These are phyloP conservation scores for Euphorbia pulcherrima DNA, from an alignment of 345 rosid species.

Conservation along the genomic window DNA sequence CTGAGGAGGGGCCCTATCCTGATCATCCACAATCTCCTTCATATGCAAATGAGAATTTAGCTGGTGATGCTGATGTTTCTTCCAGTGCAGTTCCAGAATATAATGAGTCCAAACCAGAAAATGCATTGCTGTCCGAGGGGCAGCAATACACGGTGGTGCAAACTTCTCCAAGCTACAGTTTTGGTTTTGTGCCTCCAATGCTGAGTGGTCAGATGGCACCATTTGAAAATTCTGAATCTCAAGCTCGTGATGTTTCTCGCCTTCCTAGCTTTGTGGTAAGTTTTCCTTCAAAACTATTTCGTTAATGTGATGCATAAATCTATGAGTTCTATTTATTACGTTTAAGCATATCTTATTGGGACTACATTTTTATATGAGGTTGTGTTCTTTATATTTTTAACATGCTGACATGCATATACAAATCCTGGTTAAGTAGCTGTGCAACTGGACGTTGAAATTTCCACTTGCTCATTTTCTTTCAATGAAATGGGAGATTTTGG, in stretches of 20 bases:
- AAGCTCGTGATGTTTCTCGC: slow-evolving; percentile 64
- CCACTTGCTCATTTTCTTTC: neutral
- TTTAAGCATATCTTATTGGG: neutral
- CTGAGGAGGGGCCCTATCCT: slow-evolving; percentile 50
- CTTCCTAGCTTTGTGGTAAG: slow-evolving; percentile 78
- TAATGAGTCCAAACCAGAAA: slow-evolving; percentile 59
- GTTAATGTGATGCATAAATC: slow-evolving; percentile 2
- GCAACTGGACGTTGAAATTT: neutral
- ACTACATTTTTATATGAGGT: neutral
- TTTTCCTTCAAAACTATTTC: slow-evolving; percentile 10
- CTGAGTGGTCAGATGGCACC: slow-evolving; percentile 56
- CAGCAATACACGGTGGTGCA: slow-evolving; percentile 58
- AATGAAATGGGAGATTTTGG: neutral
- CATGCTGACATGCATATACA: neutral
- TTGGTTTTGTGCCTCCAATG: slow-evolving; percentile 60
- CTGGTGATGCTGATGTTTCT: slow-evolving; percentile 50
- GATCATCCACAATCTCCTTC: slow-evolving; percentile 46
- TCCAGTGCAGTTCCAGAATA: slow-evolving; percentile 46
- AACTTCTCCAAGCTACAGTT: slow-evolving; percentile 51
- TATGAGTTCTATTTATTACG: neutral
- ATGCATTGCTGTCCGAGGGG: slow-evolving; percentile 41
- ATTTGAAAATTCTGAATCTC: slow-evolving; percentile 72
- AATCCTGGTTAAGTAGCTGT: neutral
- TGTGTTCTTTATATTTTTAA: neutral
- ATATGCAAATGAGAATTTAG: slow-evolving; percentile 46